Conservation (phyloP, 768 basidiomycete species). For the Rhizopogon vulgaris region DNA sequence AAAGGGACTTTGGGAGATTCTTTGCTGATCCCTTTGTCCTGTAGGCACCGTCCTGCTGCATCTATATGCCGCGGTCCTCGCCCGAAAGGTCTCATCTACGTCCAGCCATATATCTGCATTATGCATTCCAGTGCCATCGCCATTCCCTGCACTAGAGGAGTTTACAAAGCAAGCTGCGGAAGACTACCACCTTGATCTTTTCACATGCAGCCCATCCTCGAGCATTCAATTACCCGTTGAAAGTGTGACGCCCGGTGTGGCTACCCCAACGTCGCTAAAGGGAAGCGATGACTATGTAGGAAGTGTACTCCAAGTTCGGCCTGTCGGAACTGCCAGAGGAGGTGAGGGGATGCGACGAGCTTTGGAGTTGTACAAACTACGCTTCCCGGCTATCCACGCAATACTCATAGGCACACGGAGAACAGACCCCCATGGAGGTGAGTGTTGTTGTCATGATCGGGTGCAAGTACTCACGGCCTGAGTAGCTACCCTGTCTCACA, state of each 20-base stretch:
- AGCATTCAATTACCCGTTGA: conserved; percentile 43
- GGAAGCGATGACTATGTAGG: conserved; percentile 3
- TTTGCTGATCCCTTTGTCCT: conserved; percentile 3
- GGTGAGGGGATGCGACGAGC: conserved; percentile 76
- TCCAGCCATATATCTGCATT: conserved; percentile 55
- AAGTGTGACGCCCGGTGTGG: conserved; percentile 34
- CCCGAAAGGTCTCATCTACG: conserved; percentile 30
- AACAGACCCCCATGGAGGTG: conserved; percentile 92
- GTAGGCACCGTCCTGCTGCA: conserved; percentile 94
- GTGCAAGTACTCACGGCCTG: not conserved
- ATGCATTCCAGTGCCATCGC: conserved; percentile 87
- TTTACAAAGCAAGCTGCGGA: conserved; percentile 67
- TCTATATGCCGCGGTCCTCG: conserved; percentile 72
- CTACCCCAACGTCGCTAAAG: conserved; percentile 12
- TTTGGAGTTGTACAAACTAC: conserved; percentile 63
- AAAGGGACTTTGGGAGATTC: not conserved
- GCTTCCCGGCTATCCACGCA: conserved; percentile 62
- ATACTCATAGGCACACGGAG: conserved; percentile 87
- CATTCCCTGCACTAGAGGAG: conserved; percentile 75
- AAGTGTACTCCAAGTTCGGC: conserved; percentile 19
- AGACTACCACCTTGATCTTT: conserved; percentile 73
- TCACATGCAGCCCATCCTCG: conserved; percentile 28
- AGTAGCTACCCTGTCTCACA: conserved; percentile 63
- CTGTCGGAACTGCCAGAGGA: conserved; percentile 51
- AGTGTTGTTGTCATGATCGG: conserved; percentile 18